Evolutionary conservation across 257 asterid species (phyloP).

Genomic region (Solanum neorickii): DNA sequence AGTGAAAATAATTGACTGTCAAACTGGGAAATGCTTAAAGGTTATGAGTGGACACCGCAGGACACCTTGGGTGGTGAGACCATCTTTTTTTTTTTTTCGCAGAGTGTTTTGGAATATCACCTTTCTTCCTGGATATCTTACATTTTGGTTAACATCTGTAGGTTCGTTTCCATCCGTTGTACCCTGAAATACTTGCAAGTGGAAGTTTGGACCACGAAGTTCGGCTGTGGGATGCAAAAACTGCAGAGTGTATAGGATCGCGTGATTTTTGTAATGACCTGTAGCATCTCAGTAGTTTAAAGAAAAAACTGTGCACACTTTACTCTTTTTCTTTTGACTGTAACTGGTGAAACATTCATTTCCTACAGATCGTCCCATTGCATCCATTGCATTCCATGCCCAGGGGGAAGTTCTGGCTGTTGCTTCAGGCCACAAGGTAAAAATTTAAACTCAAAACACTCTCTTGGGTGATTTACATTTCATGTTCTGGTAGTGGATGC

Average conservation of each 20-base stretch:
- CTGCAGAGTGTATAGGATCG: conserved; percentile 81
- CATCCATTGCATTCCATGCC: conserved; percentile 96
- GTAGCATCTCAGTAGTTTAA: not conserved
- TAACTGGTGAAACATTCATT: conserved; percentile 3
- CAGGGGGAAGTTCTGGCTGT: conserved; percentile 93
- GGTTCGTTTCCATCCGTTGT: conserved; percentile 95
- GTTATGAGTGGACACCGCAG: conserved; percentile 96
- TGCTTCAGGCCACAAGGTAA: conserved; percentile 98
- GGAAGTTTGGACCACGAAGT: conserved; percentile 99
- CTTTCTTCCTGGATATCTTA: conserved; percentile 6
- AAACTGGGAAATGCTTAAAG: conserved; percentile 84
- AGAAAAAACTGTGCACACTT: not conserved
- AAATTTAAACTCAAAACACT: conserved; percentile 2
- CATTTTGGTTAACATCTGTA: conserved; percentile 25
- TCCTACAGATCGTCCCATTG: conserved; percentile 84
- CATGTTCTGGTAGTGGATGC: not conserved
- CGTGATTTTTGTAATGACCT: conserved; percentile 73
- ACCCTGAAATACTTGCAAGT: conserved; percentile 81
- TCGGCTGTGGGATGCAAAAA: conserved; percentile 83
- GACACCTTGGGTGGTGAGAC: conserved; percentile 98
- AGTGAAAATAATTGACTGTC: conserved; percentile 84
- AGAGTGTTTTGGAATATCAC: not conserved
- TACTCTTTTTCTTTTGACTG: conserved; percentile 2
- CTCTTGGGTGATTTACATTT: not conserved
- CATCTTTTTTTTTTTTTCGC: not conserved